Base-by-base conservation (phyloP, 352 stramenopile genomes). In the Globisporangium okanoganense region DNA sequence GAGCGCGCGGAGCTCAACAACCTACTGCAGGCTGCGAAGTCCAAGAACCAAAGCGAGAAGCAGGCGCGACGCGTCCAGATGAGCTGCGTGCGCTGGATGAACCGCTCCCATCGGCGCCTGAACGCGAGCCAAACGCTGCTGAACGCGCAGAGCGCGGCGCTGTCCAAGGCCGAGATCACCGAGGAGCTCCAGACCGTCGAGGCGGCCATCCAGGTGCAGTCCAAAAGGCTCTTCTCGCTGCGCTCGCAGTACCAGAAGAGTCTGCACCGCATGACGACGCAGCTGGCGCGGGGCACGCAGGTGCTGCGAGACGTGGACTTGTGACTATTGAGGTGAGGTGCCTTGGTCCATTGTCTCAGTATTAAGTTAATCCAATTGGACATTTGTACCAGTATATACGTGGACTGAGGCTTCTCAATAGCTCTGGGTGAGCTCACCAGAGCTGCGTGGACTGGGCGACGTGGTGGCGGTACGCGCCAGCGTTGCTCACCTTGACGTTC, bases 21-120 rank as follows among this genome's bases (percentile, higher is more conserved):
- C 44, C 64, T 82, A 16, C 64, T 88, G 33, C 75, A 88, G 61
- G 61, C 58, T 27, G 64, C 65, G 18, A 85, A 85, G 49, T 67
- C 56, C 38, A 74, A 70, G 12, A 61, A 65, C 29, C 65, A 88
- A 36, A 72, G 56, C n/a, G 73, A 88, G 33, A 90, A 88, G 56
- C 49, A 73, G 9, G 64, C 69, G 45, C 75, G 81, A 3, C 66
- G 73, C 40, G 58, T 79, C 53, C 77, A 88, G 47, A 86, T 90
- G 81, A 82, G 84, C 58, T 88, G 81, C 41, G 65, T 88, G 14
- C 70, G 69, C 3, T 88, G 75, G 75, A 79, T 90, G 65, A 90
- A 90, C 49, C 73, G 81, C 27, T 82, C 81, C 24, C 71, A 72
- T 2, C 67, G 81, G 41, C 71, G 81, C 29, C 73, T 72, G 38